These are phyloP conservation scores for Debaryomyces maramus DNA, from an alignment of 805 yeast species.

Conservation along the genomic window DNA sequence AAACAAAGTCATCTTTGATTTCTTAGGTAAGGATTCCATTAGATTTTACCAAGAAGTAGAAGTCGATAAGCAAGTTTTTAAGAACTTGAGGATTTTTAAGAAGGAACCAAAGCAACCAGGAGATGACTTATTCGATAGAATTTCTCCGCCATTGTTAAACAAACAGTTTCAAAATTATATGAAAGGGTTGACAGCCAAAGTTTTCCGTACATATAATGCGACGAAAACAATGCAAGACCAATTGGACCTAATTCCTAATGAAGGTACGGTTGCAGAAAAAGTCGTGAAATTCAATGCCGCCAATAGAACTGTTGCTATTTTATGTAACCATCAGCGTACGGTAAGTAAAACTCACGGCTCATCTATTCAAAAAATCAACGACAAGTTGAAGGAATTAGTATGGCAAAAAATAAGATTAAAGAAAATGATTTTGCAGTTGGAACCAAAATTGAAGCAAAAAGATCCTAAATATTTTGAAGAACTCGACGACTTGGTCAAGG, in stretches of 20 bases:
- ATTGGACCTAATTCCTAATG: conserved; percentile 77
- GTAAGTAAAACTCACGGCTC: conserved; percentile 83
- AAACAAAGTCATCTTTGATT: conserved; percentile 81
- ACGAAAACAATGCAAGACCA: conserved; percentile 97
- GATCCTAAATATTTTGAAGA: conserved; percentile 64
- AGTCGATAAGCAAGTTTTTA: conserved; percentile 89
- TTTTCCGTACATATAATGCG: conserved; percentile 96
- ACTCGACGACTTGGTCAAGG: conserved; percentile 62
- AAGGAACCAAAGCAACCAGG: conserved; percentile 88
- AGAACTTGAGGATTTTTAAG: conserved; percentile 82
- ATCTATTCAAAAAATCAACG: conserved; percentile 75
- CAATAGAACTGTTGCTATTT: conserved; percentile 89
- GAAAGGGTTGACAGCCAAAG: conserved; percentile 94
- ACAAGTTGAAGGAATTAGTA: conserved; percentile 71
- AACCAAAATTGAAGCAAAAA: conserved; percentile 51
- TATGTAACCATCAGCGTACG: conserved; percentile 96
- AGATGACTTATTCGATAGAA: conserved; percentile 87
- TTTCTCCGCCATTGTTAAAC: conserved; percentile 80
- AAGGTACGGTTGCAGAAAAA: conserved; percentile 85
- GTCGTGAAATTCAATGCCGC: conserved; percentile 90
- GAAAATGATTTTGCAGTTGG: conserved; percentile 67
- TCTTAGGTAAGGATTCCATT: conserved; percentile 93
- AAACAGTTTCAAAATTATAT: conserved; percentile 85
- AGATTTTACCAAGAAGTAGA: conserved; percentile 89
- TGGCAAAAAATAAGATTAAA: conserved; percentile 82